Evolutionary conservation across 768 basidiomycete genomes (phyloP).

Genomic region (Xerocomellus intermedius): DNA sequence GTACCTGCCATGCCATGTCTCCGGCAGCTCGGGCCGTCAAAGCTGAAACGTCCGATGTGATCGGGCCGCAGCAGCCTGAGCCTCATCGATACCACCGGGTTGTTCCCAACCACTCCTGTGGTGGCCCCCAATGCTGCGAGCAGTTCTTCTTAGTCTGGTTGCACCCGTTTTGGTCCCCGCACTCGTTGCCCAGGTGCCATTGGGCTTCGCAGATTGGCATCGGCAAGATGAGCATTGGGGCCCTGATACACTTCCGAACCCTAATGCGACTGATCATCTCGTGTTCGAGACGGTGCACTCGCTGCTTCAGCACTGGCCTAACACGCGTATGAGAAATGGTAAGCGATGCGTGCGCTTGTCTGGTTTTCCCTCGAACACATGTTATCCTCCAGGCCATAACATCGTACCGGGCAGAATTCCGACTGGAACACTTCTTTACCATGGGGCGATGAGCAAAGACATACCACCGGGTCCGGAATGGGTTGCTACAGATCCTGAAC

Average conservation of each 20-base stretch:
- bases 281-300: conserved; percentile 27
- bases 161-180: neutral
- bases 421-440: conserved; percentile 37
- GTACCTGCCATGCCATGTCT: no score
- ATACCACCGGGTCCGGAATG: conserved; percentile 33
- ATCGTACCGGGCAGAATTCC: conserved; percentile 35
- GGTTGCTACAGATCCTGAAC: conserved; percentile 37
- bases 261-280: conserved; percentile 28
- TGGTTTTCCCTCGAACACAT: conserved; percentile 13
- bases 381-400: conserved; percentile 16
- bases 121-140: neutral
- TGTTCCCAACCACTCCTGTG: neutral
- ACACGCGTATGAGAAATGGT: conserved; percentile 48
- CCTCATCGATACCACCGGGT: no score
- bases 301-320: conserved; percentile 44
- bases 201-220: neutral
- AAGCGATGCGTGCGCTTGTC: conserved; percentile 2
- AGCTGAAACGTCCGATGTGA: no score
- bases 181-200: conserved; percentile 7
- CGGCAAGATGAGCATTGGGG: conserved; percentile 17
- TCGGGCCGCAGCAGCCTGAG: no score
- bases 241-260: conserved; percentile 21
- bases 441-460: conserved; percentile 19
- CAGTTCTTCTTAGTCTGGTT: neutral
- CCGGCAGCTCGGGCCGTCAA: no score